phyloP scores from a whole-genome alignment of 306 rosid species.

The Oemleria cerasiformis region DNA sequence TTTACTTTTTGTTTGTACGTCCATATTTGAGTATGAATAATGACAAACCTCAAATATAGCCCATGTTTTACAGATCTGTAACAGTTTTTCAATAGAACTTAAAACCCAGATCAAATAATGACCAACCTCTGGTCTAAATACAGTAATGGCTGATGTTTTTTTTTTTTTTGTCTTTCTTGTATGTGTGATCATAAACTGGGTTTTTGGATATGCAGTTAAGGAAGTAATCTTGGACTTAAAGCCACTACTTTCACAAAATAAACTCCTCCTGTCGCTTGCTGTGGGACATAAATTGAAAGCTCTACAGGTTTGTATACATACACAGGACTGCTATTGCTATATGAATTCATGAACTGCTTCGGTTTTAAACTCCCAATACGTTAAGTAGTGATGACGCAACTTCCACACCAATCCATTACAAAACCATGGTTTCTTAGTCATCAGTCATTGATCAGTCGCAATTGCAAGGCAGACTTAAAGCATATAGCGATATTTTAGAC shows the following conservation, averaged over 20 bases:
- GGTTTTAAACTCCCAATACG: not conserved
- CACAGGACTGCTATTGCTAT: no score
- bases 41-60: no score
- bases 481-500: not conserved
- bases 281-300: not conserved
- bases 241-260: not conserved
- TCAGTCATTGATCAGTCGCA: not conserved
- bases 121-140: not conserved
- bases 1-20: not conserved
- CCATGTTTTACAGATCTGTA: not conserved
- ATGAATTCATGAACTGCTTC: not conserved
- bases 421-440: not conserved
- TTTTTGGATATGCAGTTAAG: not conserved
- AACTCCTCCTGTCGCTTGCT: conserved; percentile 5
- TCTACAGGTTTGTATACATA: conserved; percentile 7
- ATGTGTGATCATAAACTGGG: not conserved
- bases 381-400: not conserved
- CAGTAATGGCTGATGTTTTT: not conserved
- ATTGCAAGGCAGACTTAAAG: not conserved
- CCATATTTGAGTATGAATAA: not conserved
- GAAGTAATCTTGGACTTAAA: not conserved
- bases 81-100: not conserved
- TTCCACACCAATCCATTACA: not conserved
- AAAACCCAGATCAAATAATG: not conserved
- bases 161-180: not conserved